Evolutionary conservation across 768 basidiomycete genomes (phyloP), one percentile per base, ranked within the genome.

Genomic region (Leccinum ochraceum): DNA sequence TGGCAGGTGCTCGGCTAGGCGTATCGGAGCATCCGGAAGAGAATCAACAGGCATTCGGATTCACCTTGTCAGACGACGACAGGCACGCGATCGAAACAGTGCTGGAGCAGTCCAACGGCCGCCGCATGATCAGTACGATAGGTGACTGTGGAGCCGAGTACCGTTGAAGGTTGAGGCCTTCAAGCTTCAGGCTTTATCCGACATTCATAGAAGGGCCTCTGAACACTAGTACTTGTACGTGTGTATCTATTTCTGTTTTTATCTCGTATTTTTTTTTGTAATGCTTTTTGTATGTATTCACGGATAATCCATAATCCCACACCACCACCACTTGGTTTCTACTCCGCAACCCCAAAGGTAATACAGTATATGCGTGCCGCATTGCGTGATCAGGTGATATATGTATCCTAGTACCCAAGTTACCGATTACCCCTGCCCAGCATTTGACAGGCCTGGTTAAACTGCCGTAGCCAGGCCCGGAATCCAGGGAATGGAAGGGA

Each of bases 111-210:
- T 90, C 88, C n/a, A 83, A 85, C 39, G 83, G 87, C 4, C 75
- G 83, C 48, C 79, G 70, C 24, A 79, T 92, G 71, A 88, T 90
- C 57, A 81, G 78, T 6, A 79, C 79, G 28, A 86, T 94, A 61
- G 91, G 91, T 10, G 92, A 94, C 72, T 94, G 92, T 71, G 91
- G 92, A 42, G 86, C 87, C 6, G 91, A 94, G 76, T 94, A 94
- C 75, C 87, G 92, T 32, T 67, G 53, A 67, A 14, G 8, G 5
- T 36, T 14, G 42, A 10, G 4, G 1, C 1, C 26, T 28, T 28
- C 0, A 28, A 0, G 26, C 26, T 28, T 28, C 26, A 28, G 26
- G 42, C 10, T 20, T 20, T 11, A 46, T 3, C n/a, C 4, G 44
- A 46, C 20, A 20, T 46, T 13, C 2, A 46, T 44, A 44, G 42